phyloP scores from a whole-genome alignment of 305 asterid species.

The Lippia alba region DNA sequence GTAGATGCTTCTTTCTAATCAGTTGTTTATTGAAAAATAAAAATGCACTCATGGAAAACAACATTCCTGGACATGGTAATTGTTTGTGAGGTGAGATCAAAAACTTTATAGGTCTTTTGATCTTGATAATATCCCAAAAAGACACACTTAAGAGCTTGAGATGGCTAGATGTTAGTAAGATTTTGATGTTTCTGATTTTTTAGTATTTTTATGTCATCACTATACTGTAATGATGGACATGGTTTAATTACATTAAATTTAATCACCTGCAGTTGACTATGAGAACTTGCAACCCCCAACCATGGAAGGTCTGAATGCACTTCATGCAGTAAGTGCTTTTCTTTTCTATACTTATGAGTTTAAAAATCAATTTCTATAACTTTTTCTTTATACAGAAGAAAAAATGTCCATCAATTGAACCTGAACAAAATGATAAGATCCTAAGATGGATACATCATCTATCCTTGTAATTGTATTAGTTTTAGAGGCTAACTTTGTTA shows the following conservation, averaged over 20 bases:
- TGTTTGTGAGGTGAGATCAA: no score
- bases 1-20: no score
- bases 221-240: constrained; percentile 27
- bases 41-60: no score
- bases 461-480: constrained; percentile 7
- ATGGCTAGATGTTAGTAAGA: constrained; percentile 10
- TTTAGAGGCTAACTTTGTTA: constrained; percentile 38
- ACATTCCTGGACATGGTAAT: no score
- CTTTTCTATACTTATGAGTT: constrained; percentile 18
- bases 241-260: constrained; percentile 33
- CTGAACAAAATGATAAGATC: constrained; percentile 73
- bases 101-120: no score
- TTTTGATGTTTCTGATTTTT: no score
- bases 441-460: constrained; percentile 30
- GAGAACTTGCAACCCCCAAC: no score
- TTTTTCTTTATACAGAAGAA: constrained; percentile 58
- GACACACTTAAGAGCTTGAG: constrained; percentile 7
- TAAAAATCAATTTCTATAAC: neutral
- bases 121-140: no score
- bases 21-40: no score
- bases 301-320: constrained; percentile 80
- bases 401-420: constrained; percentile 50
- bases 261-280: constrained; percentile 80
- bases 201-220: constrained; percentile 4
- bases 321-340: constrained; percentile 67